Evolutionary conservation across 495 filamentous ascomycete genomes (phyloP).

Genomic region (Copromyces sp.): DNA sequence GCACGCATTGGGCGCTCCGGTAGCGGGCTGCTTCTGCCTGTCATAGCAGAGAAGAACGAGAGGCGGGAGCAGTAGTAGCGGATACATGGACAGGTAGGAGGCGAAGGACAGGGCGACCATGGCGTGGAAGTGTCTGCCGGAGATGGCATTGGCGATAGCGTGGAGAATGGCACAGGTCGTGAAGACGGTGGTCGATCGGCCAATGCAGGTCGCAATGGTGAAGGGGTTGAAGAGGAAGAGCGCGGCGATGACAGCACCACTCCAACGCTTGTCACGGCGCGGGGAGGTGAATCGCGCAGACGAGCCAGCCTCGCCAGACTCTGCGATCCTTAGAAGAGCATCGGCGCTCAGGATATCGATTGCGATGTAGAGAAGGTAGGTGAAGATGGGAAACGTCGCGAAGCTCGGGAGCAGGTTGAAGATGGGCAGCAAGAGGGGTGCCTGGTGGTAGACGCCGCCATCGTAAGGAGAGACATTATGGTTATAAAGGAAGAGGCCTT

Average conservation of each 20-base stretch:
- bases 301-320: conserved; percentile 64
- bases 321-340: conserved; percentile 73
- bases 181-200: conserved; percentile 83
- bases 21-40: conserved; percentile 25
- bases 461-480: conserved; percentile 97
- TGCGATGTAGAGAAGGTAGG: conserved; percentile 67
- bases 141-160: conserved; percentile 73
- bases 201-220: conserved; percentile 84
- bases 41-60: conserved; percentile 77
- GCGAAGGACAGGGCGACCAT: conserved; percentile 81
- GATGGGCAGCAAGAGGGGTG: conserved; percentile 80
- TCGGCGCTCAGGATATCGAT: conserved; percentile 76
- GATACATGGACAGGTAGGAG: conserved; percentile 86
- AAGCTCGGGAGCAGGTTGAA: conserved; percentile 76
- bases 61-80: conserved; percentile 74
- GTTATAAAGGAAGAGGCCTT: conserved; percentile 90
- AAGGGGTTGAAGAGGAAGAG: conserved; percentile 92
- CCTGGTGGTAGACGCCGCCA: conserved; percentile 96
- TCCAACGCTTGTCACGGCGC: conserved; percentile 68
- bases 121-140: conserved; percentile 60
- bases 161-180: conserved; percentile 81
- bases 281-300: conserved; percentile 67
- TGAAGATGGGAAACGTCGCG: conserved; percentile 53
- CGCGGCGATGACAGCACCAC: conserved; percentile 65
- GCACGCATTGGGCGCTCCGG: not conserved